Percentiles rank a stretch among this genome's conserved stretches.
These are phyloP conservation scores for Diddensiella caesifluorescens DNA, from an alignment of 805 yeast genomes.

Conservation along the genomic window DNA sequence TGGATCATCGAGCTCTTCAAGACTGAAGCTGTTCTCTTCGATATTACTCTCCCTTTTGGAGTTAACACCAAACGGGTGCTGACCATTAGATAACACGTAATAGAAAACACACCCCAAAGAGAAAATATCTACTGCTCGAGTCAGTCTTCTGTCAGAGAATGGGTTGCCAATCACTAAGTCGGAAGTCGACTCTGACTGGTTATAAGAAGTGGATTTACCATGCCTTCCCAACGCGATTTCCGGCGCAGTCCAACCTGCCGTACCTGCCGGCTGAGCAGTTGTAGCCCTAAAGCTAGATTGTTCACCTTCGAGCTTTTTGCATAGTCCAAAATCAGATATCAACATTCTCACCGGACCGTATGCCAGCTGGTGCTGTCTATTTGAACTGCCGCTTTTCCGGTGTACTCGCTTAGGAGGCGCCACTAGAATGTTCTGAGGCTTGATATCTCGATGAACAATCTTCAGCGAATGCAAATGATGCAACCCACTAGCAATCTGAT, in stretches of 20 bases:
- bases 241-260: slow-evolving; percentile 98
- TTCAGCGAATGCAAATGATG: slow-evolving; percentile 83
- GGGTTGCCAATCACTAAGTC: slow-evolving; percentile 9
- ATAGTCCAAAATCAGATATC: slow-evolving; percentile 93
- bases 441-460: slow-evolving; percentile 90
- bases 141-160: slow-evolving; percentile 16
- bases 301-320: slow-evolving; percentile 85
- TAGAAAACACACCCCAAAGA: slow-evolving; percentile 92
- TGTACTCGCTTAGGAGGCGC: slow-evolving; percentile 47
- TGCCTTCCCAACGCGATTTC: slow-evolving; percentile 40
- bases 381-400: slow-evolving; percentile 18
- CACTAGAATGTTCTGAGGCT: slow-evolving; percentile 88
- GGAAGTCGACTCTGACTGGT: slow-evolving; percentile 7
- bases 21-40: slow-evolving; percentile 44
- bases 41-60: slow-evolving; percentile 86
- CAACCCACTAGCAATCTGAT: slow-evolving; percentile 78
- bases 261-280: slow-evolving; percentile 89
- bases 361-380: slow-evolving; percentile 20
- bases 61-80: slow-evolving; percentile 93
- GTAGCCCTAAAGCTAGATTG: slow-evolving; percentile 93
- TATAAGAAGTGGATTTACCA: neutral
- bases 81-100: slow-evolving; percentile 75
- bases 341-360: slow-evolving; percentile 56
- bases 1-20: slow-evolving; percentile 41
- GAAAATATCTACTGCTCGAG: slow-evolving; percentile 83